Conservation (phyloP, 352 stramenopile species). For the Phytophthora quininea region DNA sequence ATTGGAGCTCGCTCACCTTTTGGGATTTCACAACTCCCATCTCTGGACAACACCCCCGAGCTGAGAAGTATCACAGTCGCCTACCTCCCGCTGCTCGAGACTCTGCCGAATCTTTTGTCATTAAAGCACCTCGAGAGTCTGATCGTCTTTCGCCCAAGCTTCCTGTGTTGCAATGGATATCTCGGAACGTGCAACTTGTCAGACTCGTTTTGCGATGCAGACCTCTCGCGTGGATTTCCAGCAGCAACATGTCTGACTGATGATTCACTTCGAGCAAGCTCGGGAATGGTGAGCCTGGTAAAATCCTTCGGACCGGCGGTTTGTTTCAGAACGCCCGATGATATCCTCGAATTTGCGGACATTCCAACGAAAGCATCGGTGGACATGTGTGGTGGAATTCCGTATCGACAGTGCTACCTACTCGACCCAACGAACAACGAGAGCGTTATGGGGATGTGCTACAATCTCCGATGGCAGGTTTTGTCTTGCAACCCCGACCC, state of each 20-base stretch:
- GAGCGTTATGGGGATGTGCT: constrained; percentile 21
- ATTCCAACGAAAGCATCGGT: constrained; percentile 25
- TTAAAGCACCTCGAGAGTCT: constrained; percentile 26
- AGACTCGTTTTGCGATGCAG: constrained; percentile 15
- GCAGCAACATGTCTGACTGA: constrained; percentile 19
- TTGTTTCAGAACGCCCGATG: constrained; percentile 20
- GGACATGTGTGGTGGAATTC: constrained; percentile 22
- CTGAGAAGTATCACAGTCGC: constrained; percentile 34
- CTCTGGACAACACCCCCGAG: constrained; percentile 21
- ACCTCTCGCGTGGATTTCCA: constrained; percentile 11
- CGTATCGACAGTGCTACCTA: constrained; percentile 22
- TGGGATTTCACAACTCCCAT: constrained; percentile 27
- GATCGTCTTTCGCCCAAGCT: constrained; percentile 17
- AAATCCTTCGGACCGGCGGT: constrained; percentile 9
- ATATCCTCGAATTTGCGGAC: constrained; percentile 26
- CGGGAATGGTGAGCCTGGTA: constrained; percentile 14
- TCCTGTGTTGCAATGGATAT: constrained; percentile 44
- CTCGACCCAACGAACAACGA: constrained; percentile 9
- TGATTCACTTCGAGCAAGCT: constrained; percentile 5
- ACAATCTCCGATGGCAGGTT: constrained; percentile 33
- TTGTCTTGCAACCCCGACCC: constrained; percentile 30
- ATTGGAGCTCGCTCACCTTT: constrained; percentile 33
- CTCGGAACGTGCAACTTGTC: constrained; percentile 33
- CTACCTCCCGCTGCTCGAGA: constrained; percentile 18
- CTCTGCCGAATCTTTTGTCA: constrained; percentile 27